A percentile compares a stretch with the other conserved stretches of the same genome.
These are phyloP conservation scores for Phaeosphaeria sp. DNA, from an alignment of 2,329 filamentous ascomycete species.

Conservation along the genomic window DNA sequence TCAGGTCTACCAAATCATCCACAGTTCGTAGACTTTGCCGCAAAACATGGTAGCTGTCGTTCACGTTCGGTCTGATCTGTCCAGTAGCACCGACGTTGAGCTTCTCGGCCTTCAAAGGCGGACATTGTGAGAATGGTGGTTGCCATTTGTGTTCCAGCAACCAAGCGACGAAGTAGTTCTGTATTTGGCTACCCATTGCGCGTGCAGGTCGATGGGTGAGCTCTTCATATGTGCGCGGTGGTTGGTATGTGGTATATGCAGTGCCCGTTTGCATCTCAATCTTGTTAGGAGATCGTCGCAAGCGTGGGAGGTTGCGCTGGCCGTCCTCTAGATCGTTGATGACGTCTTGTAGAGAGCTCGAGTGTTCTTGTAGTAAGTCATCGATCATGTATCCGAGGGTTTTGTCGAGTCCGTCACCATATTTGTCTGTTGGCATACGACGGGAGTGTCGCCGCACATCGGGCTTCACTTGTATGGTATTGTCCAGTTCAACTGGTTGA, in stretches of 20 bases:
- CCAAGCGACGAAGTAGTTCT: neutral
- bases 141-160: constrained; percentile 18
- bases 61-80: constrained; percentile 38
- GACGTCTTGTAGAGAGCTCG: constrained; percentile 46
- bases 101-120: constrained; percentile 31
- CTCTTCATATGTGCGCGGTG: neutral
- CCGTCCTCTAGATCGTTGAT: constrained; percentile 48
- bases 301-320: constrained; percentile 23
- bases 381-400: constrained; percentile 50
- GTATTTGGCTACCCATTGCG: constrained; percentile 2
- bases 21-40: constrained; percentile 36
- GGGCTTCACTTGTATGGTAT: neutral
- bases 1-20: constrained; percentile 44
- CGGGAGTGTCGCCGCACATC: constrained; percentile 21
- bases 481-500: constrained; percentile 13
- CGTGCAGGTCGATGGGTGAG: too few relatives aligned
- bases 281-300: constrained; percentile 25
- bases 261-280: constrained; percentile 5
- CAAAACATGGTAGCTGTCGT: constrained; percentile 33
- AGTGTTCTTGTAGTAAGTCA: constrained; percentile 50
- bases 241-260: constrained; percentile 8
- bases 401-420: constrained; percentile 34
- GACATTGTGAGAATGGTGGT: constrained; percentile 14
- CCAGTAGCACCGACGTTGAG: constrained; percentile 34
- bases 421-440: constrained; percentile 25